Evolutionary conservation across 495 filamentous ascomycete species (phyloP), one percentile per base, ranked within the genome.

Genomic region (Hypoxylon subgilvum): DNA sequence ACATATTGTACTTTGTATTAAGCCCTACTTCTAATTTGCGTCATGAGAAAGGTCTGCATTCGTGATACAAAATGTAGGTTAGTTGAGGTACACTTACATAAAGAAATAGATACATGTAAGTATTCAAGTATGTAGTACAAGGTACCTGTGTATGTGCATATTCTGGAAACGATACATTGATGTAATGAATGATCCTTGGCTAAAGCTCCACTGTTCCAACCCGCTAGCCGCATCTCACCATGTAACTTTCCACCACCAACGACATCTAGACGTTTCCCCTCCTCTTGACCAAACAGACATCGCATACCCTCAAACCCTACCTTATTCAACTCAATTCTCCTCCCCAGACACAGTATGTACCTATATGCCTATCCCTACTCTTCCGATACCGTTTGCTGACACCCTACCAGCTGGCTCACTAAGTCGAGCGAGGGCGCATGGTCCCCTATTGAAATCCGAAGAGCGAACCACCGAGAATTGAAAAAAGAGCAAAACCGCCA

Each of bases 401-500:
- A 38, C n/a, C 31, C 7, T 38, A 6, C 12, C 12, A n/a, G 3
- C 31, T 13, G n/a, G 3, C 25, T 21, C 18, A 46, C 39, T 16
- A 36, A 52, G 47, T 40, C 14, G 21, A 6, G 47, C 52, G 45
- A 46, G 52, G 50, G n/a, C n/a, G n/a, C n/a, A n/a, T n/a, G n/a
- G n/a, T n/a, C n/a, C n/a, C n/a, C n/a, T n/a, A n/a, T n/a, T n/a
- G n/a, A n/a, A n/a, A 55, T 13, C 47, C 35, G 35, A 45, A 23
- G 34, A 34, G 31, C 48, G 31, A 61, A 57, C 21, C 21, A 14
- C 45, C 18, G 10, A 44, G 36, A 56, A 31, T 28, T 52, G 32
- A 47, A 46, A 31, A 69, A 32, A 31, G 69, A 69, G 38, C 68
- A n/a, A n/a, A n/a, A 79, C 62, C 72, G 67, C 55, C 67, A 80